Evolutionary conservation across 1,284 basidiomycete genomes (phyloP), one percentile per base, ranked within the genome.

Genomic region (Amylostereum chailletii): DNA sequence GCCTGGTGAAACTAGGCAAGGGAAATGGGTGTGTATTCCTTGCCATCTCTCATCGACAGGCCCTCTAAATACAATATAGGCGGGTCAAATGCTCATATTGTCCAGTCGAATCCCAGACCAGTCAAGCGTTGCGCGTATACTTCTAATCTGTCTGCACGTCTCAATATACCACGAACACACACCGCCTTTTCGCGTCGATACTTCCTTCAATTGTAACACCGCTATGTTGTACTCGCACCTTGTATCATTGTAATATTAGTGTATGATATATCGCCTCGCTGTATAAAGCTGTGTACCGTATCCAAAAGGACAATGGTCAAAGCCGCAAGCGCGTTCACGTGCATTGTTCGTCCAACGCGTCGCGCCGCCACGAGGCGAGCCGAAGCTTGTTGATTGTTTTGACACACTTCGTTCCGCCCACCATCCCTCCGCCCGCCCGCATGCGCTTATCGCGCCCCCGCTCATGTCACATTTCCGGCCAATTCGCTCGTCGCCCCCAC

Each of bases 11-110:
- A 62, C 70, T 97, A 44, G 82, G 86, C 60, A 96, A 95, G 69
- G 79, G 86, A 29, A 81, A 80, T 59, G 87, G 88, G 94, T 94
- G 59, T 61, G 90, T 76, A 9, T 4, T 37, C 47, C 43, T 29
- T 57, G 8, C 43, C 30, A 26, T 45, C 49, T 26, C 29, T 39
- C 30, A 6, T 46, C 19, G 19, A 19, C 32, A 9, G 19, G 10
- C 9, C 44, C 3, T 31, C 49, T 54, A 6, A 58, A 33, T 45
- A 11, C 50, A 49, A 45, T 48, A 30, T 59, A 90, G 90, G 27
- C 81, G 85, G 5, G 84, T 91, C 51, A 93, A 93, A 62, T 94
- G 90, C 58, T 90, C 90, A 2, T 94, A 94, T 65, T 93, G 90
- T 62, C 90, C 90, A n/a, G 67, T 75, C 11, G 89, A 92, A 62